These are phyloP conservation scores for Gnaphalium uliginosum DNA, from an alignment of 129 eudicot genomes.

Conservation along the genomic window DNA sequence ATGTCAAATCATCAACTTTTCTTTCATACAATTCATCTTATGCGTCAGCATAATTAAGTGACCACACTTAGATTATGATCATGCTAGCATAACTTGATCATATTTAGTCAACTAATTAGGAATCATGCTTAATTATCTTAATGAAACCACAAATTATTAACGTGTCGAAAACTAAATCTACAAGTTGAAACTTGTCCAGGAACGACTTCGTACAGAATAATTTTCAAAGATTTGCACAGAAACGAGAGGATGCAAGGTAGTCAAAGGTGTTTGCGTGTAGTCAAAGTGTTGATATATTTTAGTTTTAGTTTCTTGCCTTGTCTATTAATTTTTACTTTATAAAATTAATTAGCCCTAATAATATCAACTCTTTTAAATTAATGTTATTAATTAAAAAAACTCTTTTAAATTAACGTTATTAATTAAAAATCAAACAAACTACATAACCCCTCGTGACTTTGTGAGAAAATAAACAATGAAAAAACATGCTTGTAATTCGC, in stretches of 20 bases:
- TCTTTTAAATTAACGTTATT: background rate
- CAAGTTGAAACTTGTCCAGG: background rate
- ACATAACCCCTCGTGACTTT: slow-evolving; percentile 1
- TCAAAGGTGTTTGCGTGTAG: slow-evolving; percentile 35
- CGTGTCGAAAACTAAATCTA: background rate
- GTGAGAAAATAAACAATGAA: background rate
- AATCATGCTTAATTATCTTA: background rate
- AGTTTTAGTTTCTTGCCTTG: background rate
- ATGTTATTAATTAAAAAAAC: background rate
- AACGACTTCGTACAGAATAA: background rate
- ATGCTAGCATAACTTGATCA: no score
- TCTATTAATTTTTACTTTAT: background rate
- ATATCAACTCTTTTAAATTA: background rate
- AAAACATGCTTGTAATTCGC: background rate
- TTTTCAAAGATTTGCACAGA: background rate
- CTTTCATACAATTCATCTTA: no score
- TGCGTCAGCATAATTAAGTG: no score
- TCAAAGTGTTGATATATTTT: no score
- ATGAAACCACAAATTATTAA: background rate
- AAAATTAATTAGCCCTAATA: background rate
- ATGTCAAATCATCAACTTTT: no score
- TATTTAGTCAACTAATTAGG: no score
- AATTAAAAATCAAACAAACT: background rate
- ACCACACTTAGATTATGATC: no score
- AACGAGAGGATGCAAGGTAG: background rate